Conservation (phyloP, 2,329 filamentous ascomycete genomes). For the Aspergillus transmontanensis region DNA sequence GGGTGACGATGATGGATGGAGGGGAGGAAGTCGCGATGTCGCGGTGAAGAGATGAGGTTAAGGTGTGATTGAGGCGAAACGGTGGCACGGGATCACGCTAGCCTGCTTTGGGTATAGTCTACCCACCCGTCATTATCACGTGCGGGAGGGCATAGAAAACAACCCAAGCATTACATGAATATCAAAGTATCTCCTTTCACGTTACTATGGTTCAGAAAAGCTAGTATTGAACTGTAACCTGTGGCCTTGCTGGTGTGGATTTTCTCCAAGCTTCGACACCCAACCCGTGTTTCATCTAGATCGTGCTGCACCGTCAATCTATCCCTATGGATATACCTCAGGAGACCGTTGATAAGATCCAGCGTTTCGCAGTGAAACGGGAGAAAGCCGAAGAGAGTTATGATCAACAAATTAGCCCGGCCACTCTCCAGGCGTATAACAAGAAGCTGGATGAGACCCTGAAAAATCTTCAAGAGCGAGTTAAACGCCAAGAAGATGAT, state of each 20-base stretch:
- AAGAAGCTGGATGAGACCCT: slow-evolving; percentile 64
- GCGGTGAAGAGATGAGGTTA: slow-evolving; percentile 29
- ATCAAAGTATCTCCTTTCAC: not conserved
- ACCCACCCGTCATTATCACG: slow-evolving; percentile 16
- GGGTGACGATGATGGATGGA: slow-evolving; percentile 15
- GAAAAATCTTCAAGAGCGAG: slow-evolving; percentile 62
- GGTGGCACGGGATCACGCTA: slow-evolving; percentile 27
- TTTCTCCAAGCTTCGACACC: not conserved
- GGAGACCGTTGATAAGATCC: slow-evolving; percentile 36
- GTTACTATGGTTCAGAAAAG: not conserved
- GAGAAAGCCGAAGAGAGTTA: slow-evolving; percentile 38
- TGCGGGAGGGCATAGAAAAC: slow-evolving; percentile 4
- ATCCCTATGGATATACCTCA: slow-evolving; percentile 34
- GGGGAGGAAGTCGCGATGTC: slow-evolving; percentile 14
- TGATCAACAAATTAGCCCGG: slow-evolving; percentile 28
- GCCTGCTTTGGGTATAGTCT: slow-evolving; percentile 8
- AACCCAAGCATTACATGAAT: not conserved
- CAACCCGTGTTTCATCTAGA: not conserved
- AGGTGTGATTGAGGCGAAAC: slow-evolving; percentile 18
- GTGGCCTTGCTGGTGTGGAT: not conserved
- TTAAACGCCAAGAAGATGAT: slow-evolving; percentile 51
- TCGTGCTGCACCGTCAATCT: not conserved
- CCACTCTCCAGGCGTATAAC: slow-evolving; percentile 37
- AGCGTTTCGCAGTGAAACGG: slow-evolving; percentile 37
- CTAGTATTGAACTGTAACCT: not conserved